Conservation (phyloP, 768 basidiomycete genomes). For the Chlorophyllum brunneum region DNA sequence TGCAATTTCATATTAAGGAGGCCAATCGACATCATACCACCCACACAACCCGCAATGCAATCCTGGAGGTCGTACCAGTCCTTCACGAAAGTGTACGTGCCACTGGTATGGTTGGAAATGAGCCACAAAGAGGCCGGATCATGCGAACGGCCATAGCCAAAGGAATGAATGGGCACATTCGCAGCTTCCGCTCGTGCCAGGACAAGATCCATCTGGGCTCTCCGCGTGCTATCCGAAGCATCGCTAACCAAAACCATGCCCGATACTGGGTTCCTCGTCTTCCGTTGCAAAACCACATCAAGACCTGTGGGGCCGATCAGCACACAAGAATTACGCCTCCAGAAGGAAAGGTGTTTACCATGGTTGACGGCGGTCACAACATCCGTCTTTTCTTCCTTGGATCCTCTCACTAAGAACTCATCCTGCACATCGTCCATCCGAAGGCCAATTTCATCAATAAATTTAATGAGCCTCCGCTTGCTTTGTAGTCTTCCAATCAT, state of each 20-base stretch:
- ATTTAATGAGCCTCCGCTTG: slow-evolving; percentile 64
- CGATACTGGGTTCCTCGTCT: slow-evolving; percentile 83
- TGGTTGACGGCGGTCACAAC: slow-evolving; percentile 99
- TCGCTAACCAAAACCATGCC: slow-evolving; percentile 94
- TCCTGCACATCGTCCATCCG: slow-evolving; percentile 38
- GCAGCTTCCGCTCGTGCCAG: slow-evolving; percentile 96
- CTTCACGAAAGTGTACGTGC: slow-evolving; percentile 97
- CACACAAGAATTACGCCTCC: not conserved
- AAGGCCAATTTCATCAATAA: slow-evolving; percentile 68
- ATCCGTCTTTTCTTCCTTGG: slow-evolving; percentile 92
- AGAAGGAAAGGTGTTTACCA: slow-evolving; percentile 38
- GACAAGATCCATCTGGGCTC: slow-evolving; percentile 97
- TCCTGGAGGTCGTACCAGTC: slow-evolving; percentile 96
- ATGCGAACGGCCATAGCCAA: slow-evolving; percentile 95
- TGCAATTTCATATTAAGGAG: slow-evolving; percentile 92
- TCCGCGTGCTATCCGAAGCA: slow-evolving; percentile 84
- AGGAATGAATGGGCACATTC: slow-evolving; percentile 93
- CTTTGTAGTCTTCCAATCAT: slow-evolving; percentile 66
- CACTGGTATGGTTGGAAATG: slow-evolving; percentile 96
- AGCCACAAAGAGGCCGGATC: slow-evolving; percentile 98
- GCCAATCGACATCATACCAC: slow-evolving; percentile 96
- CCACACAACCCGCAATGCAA: slow-evolving; percentile 90
- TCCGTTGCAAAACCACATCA: slow-evolving; percentile 92
- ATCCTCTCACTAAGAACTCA: slow-evolving; percentile 62
- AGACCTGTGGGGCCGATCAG: slow-evolving; percentile 49